These are phyloP conservation scores for Solanum sejunctum DNA, from an alignment of 257 asterid genomes.

Conservation along the genomic window DNA sequence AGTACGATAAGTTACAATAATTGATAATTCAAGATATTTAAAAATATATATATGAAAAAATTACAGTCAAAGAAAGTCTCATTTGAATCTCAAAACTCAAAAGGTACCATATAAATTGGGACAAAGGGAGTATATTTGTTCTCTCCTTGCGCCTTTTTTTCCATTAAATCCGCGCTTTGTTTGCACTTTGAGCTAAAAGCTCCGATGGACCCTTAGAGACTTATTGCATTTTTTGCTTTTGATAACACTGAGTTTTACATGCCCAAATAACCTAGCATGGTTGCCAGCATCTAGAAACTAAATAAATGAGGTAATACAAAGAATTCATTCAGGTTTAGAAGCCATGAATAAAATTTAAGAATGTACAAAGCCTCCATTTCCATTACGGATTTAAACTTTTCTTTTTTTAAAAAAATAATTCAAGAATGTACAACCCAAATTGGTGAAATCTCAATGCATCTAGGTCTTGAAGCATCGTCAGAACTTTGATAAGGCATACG, in stretches of 20 bases:
- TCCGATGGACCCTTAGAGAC: neutral
- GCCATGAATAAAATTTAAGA: neutral
- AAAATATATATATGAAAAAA: too few species aligned
- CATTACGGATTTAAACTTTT: neutral
- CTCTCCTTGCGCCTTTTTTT: neutral
- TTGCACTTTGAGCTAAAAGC: neutral
- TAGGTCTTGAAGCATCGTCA: neutral
- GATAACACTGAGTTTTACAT: neutral
- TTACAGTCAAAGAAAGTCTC: too few species aligned
- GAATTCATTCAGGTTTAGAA: neutral
- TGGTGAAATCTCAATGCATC: neutral
- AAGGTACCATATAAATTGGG: too few species aligned
- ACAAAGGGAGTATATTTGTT: neutral
- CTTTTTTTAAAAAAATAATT: neutral
- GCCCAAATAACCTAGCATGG: neutral
- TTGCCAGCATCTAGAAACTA: neutral
- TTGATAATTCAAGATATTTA: too few species aligned
- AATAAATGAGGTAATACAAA: neutral
- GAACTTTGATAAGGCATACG: neutral
- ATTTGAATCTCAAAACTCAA: too few species aligned
- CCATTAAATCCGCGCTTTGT: neutral
- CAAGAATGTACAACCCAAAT: neutral
- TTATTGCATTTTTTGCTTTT: neutral
- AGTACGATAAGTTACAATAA: too few species aligned
- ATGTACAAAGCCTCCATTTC: neutral